Evolutionary conservation across 371 early-diverging fungal genomes (phyloP).

Genomic region (Mucor racemosus): DNA sequence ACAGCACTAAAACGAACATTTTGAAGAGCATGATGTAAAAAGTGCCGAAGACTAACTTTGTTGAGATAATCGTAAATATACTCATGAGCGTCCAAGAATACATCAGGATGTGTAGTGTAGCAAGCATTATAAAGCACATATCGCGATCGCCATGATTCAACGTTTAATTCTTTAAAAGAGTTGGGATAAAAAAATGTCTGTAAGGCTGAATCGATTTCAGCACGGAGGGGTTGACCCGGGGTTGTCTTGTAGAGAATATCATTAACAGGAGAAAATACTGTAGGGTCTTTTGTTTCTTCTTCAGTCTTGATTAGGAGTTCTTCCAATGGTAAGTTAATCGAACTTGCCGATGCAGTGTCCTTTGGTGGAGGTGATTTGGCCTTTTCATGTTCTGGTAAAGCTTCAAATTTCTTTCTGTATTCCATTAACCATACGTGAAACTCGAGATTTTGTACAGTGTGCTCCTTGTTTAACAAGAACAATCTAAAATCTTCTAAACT

Average conservation of each 20-base stretch:
- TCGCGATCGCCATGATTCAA: conserved; percentile 3
- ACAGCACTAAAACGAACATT: not conserved
- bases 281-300: conserved; percentile 3
- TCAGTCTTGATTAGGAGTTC: not conserved
- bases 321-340: conserved; percentile 10
- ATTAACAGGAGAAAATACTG: not conserved
- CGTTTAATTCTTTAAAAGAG: conserved; percentile 15
- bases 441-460: conserved; percentile 30
- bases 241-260: not conserved
- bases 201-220: conserved; percentile 27
- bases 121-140: conserved; percentile 3
- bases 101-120: conserved; percentile 1
- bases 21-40: not conserved
- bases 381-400: conserved; percentile 19
- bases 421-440: conserved; percentile 30
- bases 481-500: conserved; percentile 26
- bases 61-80: conserved; percentile 2
- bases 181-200: conserved; percentile 26
- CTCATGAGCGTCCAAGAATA: not conserved
- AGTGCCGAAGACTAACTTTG: not conserved
- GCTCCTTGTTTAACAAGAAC: conserved; percentile 28
- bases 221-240: conserved; percentile 23
- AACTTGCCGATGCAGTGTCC: conserved; percentile 18
- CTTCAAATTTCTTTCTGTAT: conserved; percentile 22
- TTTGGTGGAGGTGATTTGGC: conserved; percentile 27